Conservation (phyloP, 169 alveolate species). For the Cryptosporidium ryanae region DNA sequence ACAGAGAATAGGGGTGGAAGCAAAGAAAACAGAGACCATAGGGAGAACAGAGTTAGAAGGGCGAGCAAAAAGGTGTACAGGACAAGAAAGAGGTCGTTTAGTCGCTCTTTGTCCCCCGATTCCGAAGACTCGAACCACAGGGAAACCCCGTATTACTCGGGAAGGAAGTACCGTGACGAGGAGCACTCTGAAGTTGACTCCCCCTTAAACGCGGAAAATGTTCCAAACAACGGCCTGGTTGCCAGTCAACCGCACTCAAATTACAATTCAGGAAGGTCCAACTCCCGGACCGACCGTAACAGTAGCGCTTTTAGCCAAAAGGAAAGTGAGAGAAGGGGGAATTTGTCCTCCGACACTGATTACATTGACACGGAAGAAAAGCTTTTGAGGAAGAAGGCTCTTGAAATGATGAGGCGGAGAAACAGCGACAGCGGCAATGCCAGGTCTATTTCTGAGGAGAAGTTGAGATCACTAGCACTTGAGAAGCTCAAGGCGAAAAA, state of each 20-base stretch:
- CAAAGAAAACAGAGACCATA: not conserved
- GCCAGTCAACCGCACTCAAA: not conserved
- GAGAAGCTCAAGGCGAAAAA: slow-evolving; percentile 45
- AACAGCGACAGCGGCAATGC: not conserved
- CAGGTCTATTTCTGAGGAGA: slow-evolving; percentile 59
- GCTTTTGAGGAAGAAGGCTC: slow-evolving; percentile 33
- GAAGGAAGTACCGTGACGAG: too few species aligned
- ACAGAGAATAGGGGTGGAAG: not conserved
- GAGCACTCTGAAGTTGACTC: not conserved
- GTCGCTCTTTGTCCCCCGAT: slow-evolving; percentile 63
- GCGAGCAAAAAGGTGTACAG: not conserved
- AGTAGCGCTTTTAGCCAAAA: not conserved
- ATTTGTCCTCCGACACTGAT: not conserved
- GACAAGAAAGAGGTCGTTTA: slow-evolving; percentile 31
- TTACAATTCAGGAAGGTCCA: not conserved
- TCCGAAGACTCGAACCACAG: not conserved
- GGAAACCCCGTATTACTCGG: too few species aligned
- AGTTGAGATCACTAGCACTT: slow-evolving; percentile 41
- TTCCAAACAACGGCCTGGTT: not conserved
- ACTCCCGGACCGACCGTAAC: not conserved
- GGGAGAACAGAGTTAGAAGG: not conserved
- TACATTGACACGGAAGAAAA: slow-evolving; percentile 8
- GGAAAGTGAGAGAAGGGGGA: not conserved
- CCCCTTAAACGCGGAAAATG: not conserved
- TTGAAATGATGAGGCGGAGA: slow-evolving; percentile 30